Evolutionary conservation across 2,329 filamentous ascomycete species (phyloP).

Genomic region (Fulvia fulva): DNA sequence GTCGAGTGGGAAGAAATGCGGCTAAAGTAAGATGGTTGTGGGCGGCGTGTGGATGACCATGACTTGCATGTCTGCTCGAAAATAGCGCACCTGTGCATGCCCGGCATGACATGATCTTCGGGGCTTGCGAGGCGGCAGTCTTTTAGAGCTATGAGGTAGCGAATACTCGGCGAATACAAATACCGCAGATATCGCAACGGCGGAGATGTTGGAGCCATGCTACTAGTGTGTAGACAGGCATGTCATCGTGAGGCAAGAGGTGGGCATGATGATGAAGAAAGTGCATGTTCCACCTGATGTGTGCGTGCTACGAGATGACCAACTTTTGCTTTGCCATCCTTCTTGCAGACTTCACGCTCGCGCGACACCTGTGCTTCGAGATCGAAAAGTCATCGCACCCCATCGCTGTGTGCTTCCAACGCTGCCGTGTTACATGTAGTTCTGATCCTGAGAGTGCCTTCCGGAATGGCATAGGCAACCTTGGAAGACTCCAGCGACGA

Average conservation of each 20-base stretch:
- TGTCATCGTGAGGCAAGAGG: background rate
- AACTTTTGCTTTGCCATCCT: background rate
- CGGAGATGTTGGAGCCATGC: background rate
- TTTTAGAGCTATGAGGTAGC: background rate
- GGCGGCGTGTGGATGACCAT: background rate
- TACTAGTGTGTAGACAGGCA: background rate
- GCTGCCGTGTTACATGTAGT: too few relatives aligned
- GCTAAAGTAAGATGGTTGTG: background rate
- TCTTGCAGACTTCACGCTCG: background rate
- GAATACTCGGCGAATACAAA: background rate
- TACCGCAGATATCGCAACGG: background rate
- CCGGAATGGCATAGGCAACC: too few relatives aligned
- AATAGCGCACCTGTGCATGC: slow-evolving; percentile 1
- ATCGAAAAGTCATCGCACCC: background rate
- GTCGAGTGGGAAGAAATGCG: slow-evolving; percentile 9
- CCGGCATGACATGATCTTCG: background rate
- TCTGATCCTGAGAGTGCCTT: too few relatives aligned
- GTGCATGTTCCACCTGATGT: background rate
- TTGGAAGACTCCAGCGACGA: too few relatives aligned
- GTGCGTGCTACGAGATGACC: background rate
- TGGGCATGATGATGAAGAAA: background rate
- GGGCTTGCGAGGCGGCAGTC: background rate
- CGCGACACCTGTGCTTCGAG: background rate
- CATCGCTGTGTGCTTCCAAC: background rate
- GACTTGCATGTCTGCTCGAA: slow-evolving; percentile 2